A percentile compares a stretch with the other conserved stretches of the same genome.
Evolutionary conservation across 2,329 filamentous ascomycete genomes (phyloP).

Genomic region (Fusarium caatingaense): DNA sequence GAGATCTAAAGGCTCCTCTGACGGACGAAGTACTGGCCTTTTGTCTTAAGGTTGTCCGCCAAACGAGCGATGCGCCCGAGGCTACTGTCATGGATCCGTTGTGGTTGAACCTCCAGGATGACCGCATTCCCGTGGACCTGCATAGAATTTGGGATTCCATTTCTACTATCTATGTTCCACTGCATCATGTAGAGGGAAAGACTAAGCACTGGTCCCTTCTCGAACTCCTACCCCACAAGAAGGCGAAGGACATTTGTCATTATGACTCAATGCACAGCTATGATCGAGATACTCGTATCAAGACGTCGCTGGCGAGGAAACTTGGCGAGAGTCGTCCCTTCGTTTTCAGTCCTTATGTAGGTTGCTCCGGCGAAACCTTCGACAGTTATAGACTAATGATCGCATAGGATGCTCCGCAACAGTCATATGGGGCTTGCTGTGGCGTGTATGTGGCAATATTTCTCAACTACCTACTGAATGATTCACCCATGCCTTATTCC

Average conservation of each 20-base stretch:
- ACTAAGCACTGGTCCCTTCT: background rate
- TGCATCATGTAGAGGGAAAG: background rate
- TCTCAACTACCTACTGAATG: background rate
- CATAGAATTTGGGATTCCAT: rapidly evolving
- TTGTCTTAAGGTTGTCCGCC: background rate
- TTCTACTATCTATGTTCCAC: background rate
- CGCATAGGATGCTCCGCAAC: background rate
- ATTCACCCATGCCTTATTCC: background rate
- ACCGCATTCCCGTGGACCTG: background rate
- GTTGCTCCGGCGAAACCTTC: background rate
- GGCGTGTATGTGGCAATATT: background rate
- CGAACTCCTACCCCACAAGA: too few species aligned
- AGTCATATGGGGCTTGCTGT: background rate
- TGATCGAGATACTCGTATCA: background rate
- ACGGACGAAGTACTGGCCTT: background rate
- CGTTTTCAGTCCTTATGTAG: background rate
- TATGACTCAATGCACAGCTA: background rate
- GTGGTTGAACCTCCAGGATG: background rate
- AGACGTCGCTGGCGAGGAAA: background rate
- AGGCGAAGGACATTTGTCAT: background rate
- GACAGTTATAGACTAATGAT: rapidly evolving
- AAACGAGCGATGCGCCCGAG: background rate
- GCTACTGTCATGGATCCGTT: background rate
- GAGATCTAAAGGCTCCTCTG: background rate
- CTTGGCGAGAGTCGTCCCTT: background rate